Evolutionary conservation across 2,329 filamentous ascomycete species (phyloP), one percentile per base, ranked within the genome.

Genomic region (Ophiobolus disseminans): DNA sequence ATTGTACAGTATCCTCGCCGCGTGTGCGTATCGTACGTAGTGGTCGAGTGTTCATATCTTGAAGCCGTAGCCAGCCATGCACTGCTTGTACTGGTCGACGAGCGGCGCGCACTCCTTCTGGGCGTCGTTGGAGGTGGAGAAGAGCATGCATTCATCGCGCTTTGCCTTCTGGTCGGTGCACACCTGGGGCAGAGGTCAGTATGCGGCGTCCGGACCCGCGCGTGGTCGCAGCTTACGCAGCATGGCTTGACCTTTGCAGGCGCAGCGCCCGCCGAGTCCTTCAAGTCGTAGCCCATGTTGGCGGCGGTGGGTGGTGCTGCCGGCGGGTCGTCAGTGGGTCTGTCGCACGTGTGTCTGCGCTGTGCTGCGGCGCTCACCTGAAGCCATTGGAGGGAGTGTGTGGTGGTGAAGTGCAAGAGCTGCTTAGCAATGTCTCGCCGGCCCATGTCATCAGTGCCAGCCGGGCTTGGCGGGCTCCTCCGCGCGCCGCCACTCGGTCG

Each of bases 101-200:
- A 90, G 82, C 40, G 86, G 83, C 74, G 86, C 83, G 82, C 94
- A 99, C 66, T 95, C 91, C 68, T 85, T 82, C 65, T 90, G 84
- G 30, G 94, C 90, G 70, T 97, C 88, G 68, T 87, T 82, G 53
- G 89, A 82, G 55, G 85, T 91, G 46, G 91, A 96, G 80, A 97
- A 97, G 47, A 99, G 89, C 93, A 99, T 97, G 81, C 94, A 99
- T 77, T 99, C 92, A 78, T 99, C 94, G 57, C 94, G 90, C 63
- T 83, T 83, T 30, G 90, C 82, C 76, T 99, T 99, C 75, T 99
- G 91, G 35, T 94, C 86, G 72, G 92, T 97, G 85, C 94, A 99
- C 22, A 97, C 94, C 73, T 94, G 97, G 83, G 94, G 97, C 34
- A 93, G 93, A 40, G 8, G 3, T 10, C 9, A 23, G 1, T 4